Percentiles rank a stretch among this genome's conserved stretches.
These are phyloP conservation scores for Allantophomopsis cytisporea DNA, from an alignment of 2,329 filamentous ascomycete species.

Conservation along the genomic window DNA sequence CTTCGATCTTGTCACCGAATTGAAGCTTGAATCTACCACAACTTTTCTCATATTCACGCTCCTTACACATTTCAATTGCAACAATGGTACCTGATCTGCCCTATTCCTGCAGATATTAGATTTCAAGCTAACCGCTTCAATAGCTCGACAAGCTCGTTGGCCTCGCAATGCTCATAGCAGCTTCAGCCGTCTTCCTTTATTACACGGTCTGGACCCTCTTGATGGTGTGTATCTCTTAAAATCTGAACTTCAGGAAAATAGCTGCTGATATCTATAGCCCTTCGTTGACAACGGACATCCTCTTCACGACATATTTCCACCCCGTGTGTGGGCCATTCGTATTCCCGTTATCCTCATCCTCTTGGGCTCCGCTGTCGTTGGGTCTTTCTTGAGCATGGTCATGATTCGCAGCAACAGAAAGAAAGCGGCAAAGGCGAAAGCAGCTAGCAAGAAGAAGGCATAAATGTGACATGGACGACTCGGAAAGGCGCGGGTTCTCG, in stretches of 20 bases:
- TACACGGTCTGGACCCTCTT: conserved; percentile 96
- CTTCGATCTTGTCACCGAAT: too few species aligned
- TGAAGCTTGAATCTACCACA: too few species aligned
- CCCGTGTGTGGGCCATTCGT: conserved; percentile 96
- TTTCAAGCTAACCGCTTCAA: not conserved
- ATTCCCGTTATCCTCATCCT: conserved; percentile 95
- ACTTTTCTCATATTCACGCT: conserved; percentile 6
- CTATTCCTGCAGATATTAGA: not conserved
- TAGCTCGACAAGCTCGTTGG: conserved; percentile 84
- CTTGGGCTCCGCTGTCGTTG: conserved; percentile 82
- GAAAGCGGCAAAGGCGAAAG: conserved; percentile 88
- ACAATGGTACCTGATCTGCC: conserved; percentile 15
- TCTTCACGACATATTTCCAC: conserved; percentile 88
- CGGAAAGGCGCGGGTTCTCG: too few species aligned
- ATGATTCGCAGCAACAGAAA: conserved; percentile 99
- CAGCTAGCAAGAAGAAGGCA: conserved; percentile 76
- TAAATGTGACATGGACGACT: conserved; percentile 22
- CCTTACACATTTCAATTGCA: conserved; percentile 13
- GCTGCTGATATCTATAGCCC: conserved; percentile 43
- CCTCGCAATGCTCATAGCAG: conserved; percentile 63
- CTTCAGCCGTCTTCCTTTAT: conserved; percentile 68
- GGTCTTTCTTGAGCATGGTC: conserved; percentile 88
- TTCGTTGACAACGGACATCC: conserved; percentile 94
- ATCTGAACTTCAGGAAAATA: not conserved
- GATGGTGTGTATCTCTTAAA: conserved; percentile 51